Base-by-base conservation (phyloP, 176 grass and related monocot species). In the Aegilops sharonensis region DNA sequence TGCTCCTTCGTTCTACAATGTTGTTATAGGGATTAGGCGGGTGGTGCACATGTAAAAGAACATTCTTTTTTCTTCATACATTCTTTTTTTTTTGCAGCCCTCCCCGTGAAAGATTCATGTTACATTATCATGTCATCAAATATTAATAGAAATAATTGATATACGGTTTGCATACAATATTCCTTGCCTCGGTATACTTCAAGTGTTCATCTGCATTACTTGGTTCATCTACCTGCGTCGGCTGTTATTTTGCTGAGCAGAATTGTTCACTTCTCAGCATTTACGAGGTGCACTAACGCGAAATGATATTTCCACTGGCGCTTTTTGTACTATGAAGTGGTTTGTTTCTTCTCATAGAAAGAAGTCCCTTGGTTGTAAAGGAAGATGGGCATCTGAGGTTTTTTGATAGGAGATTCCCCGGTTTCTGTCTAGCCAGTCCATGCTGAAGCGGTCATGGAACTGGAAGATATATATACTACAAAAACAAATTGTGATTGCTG, bases 11-110 rank as follows among this genome's bases (percentile, higher is more conserved):
- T 48, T 29, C 18, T 63, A 45, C 24, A 75, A 78, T 88, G 64
- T 68, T 84, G 65, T 69, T 80, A 75, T 36, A 77, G 69, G 85
- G 85, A 54, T 81, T 88, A 88, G 70, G 24, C 62, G 34, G 89
- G n/a, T 85, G 62, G 72, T 91, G 80, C 77, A 85, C 23, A 78
- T 88, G 89, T 85, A 72, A 85, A 79, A 87, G 34, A 81, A 54
- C 48, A 18, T 39, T 21, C 35, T 31, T 47, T 47, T 29, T 34
- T 54, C 11, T 2, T 52, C 1, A 4, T 76, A 84, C 67, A 47
- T 36, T 77, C 73, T 35, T 77, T 81, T 71, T 64, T 45, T 11
- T 29, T 6, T 31, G 27, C 37, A 39, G 2, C 27, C 42, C 68
- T 68, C 37, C 52, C 20, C 48, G 27, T 37, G 17, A 50, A 63